Percentiles rank a stretch among this genome's conserved stretches.
These are phyloP conservation scores for Martiniozyma asiatica DNA, from an alignment of 1,139 yeast species.

Conservation along the genomic window DNA sequence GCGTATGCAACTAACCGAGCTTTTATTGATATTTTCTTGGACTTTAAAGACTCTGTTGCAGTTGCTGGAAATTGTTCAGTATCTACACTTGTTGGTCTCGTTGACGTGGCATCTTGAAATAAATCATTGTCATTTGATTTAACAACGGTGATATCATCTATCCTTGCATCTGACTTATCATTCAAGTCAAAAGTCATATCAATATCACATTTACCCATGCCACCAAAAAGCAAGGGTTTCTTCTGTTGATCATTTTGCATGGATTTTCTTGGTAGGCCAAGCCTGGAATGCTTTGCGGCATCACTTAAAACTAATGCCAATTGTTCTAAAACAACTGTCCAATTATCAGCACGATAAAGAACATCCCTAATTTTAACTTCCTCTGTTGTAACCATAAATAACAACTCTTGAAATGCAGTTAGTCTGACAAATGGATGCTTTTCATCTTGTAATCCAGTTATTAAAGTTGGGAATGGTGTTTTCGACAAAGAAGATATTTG, in stretches of 20 bases:
- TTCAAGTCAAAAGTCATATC: too few species aligned
- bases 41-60: too few species aligned
- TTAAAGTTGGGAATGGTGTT: conserved; percentile 62
- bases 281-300: conserved; percentile 31
- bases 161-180: too few species aligned
- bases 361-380: conserved; percentile 38
- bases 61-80: too few species aligned
- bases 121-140: too few species aligned
- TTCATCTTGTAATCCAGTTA: conserved; percentile 55
- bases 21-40: too few species aligned
- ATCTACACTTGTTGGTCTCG: too few species aligned
- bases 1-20: too few species aligned
- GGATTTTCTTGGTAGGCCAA: conserved; percentile 21
- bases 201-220: too few species aligned
- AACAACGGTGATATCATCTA: conserved; percentile 6
- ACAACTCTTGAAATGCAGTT: conserved; percentile 68
- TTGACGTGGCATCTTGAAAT: too few species aligned
- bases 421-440: conserved; percentile 45
- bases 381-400: conserved; percentile 41
- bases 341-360: conserved; percentile 35
- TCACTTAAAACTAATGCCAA: conserved; percentile 43
- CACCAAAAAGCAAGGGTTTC: too few species aligned
- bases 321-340: conserved; percentile 51
- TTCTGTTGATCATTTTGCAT: too few species aligned
- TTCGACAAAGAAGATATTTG: conserved; percentile 57